A percentile compares a stretch with the other conserved stretches of the same genome.
Conservation (phyloP, 345 rosid genomes). For the Melaleuca quinquenervia region DNA sequence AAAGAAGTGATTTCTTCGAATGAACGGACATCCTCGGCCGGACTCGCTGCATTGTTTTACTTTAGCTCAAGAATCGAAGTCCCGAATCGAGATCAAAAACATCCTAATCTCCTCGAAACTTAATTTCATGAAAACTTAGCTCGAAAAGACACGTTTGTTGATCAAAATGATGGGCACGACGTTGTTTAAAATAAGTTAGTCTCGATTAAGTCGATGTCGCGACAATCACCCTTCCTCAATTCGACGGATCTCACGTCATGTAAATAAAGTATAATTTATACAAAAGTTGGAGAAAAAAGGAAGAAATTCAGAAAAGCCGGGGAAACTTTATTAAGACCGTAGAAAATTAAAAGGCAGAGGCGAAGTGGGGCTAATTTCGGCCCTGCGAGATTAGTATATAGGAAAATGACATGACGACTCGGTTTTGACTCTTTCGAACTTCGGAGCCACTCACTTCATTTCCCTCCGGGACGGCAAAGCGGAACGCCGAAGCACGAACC, state of each 20-base stretch:
- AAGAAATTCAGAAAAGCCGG: not conserved
- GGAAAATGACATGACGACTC: not conserved
- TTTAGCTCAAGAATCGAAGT: not conserved
- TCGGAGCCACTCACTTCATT: not conserved
- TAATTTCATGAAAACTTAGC: not conserved
- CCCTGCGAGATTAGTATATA: no score
- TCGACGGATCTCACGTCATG: not conserved
- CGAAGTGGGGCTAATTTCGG: not conserved
- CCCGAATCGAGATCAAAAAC: not conserved
- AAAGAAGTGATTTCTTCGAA: no score
- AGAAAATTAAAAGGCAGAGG: not conserved
- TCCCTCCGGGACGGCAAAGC: not conserved
- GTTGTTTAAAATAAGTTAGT: not conserved
- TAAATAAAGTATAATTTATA: not conserved
- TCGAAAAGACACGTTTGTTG: accelerated
- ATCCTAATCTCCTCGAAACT: not conserved
- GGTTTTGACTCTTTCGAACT: not conserved
- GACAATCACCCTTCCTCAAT: accelerated
- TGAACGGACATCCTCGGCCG: accelerated
- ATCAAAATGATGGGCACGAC: not conserved
- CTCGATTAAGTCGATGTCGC: no score
- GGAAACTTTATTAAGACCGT: not conserved
- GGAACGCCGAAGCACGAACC: not conserved
- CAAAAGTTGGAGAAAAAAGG: not conserved
- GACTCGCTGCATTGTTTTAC: no score